These are phyloP conservation scores for Amanita pseudoporphyria DNA, from an alignment of 768 basidiomycete genomes.

Conservation along the genomic window DNA sequence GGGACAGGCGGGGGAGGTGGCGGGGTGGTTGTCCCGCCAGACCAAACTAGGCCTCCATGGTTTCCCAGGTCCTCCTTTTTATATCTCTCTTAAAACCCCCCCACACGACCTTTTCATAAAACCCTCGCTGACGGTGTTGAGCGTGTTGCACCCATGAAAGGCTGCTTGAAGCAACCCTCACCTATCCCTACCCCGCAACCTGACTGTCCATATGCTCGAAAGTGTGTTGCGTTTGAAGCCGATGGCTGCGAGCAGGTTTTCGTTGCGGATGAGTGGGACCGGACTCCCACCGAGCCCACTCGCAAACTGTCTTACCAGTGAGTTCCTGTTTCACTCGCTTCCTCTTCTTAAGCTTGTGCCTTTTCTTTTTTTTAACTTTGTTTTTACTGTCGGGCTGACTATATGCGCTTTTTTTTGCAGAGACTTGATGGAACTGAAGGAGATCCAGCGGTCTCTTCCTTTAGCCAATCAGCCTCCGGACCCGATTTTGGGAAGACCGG, in stretches of 20 bases:
- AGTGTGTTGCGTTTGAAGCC: constrained; percentile 55
- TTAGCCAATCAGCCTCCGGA: constrained; percentile 43
- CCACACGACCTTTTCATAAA: neutral
- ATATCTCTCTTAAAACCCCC: neutral
- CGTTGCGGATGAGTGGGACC: constrained; percentile 72
- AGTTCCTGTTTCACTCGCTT: constrained; percentile 21
- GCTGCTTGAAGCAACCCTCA: constrained; percentile 25
- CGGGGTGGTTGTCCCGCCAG: neutral
- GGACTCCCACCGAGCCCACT: constrained; percentile 60
- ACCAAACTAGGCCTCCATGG: neutral
- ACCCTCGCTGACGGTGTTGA: neutral
- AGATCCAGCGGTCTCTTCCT: constrained; percentile 56
- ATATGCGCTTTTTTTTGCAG: constrained; percentile 20
- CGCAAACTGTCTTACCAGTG: constrained; percentile 57
- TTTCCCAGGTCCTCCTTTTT: constrained; percentile 1
- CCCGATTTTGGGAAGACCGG: constrained; percentile 28
- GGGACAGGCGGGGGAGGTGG: neutral
- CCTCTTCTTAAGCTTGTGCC: neutral
- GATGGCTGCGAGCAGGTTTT: constrained; percentile 48
- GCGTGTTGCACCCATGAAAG: constrained; percentile 20
- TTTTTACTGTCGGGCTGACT: neutral
- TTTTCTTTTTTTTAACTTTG: neutral
- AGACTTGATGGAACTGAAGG: constrained; percentile 60
- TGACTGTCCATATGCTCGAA: constrained; percentile 19
- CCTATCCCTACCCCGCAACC: constrained; percentile 15